phyloP scores from a whole-genome alignment of 169 alveolate genomes.

The Plasmodium yoelii region DNA sequence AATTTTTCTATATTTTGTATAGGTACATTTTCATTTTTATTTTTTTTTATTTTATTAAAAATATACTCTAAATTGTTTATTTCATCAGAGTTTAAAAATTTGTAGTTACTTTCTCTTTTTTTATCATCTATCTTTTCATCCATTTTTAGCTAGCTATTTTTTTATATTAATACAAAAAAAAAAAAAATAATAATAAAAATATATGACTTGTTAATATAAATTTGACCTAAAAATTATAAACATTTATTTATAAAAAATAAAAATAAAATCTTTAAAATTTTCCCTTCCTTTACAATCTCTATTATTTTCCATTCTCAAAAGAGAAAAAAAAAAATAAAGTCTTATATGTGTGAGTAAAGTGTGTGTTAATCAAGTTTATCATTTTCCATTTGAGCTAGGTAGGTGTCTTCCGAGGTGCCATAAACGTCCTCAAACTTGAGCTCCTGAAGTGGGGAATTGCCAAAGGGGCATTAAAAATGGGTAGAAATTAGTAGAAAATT shows the following conservation, averaged over 20 bases:
- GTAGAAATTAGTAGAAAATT: too few species aligned
- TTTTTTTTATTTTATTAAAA: constrained; percentile 51
- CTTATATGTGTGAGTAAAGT: neutral
- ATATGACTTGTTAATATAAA: neutral
- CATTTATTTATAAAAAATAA: too few species aligned
- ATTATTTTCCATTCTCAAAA: neutral
- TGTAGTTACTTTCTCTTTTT: constrained; percentile 57
- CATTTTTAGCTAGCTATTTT: constrained; percentile 24
- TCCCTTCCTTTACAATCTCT: too few species aligned
- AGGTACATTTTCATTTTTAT: constrained; percentile 43
- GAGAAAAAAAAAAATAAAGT: neutral
- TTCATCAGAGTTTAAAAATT: constrained; percentile 59
- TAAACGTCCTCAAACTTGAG: constrained; percentile 74
- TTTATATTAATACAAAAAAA: neutral
- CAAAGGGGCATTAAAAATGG: neutral
- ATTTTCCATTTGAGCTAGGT: constrained; percentile 28
- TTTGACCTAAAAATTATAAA: neutral
- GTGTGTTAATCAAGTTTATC: neutral
- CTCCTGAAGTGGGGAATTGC: constrained; percentile 12
- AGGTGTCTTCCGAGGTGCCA: constrained; percentile 53
- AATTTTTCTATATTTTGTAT: constrained; percentile 41
- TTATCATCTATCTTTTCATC: constrained; percentile 15
- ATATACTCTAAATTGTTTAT: constrained; percentile 62
- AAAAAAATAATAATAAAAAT: neutral
- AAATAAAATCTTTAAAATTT: too few species aligned